Percentiles rank a stretch among this genome's conserved stretches.
phyloP scores from a whole-genome alignment of 306 rosid genomes.

The Phaseolus lunatus region DNA sequence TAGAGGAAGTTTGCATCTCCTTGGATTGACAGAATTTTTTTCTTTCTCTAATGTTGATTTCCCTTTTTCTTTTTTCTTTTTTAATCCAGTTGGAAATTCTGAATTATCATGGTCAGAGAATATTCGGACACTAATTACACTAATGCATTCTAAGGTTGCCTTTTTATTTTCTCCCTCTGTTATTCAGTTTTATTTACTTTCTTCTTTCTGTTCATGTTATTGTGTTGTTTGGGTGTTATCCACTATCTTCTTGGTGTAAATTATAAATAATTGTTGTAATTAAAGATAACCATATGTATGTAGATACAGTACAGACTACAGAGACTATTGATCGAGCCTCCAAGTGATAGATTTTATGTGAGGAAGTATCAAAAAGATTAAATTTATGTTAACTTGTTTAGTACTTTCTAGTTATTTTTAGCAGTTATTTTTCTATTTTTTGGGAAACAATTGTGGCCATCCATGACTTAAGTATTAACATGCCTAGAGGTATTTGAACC shows the following conservation, averaged over 20 bases:
- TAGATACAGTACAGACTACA: constrained; percentile 11
- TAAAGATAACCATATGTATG: neutral
- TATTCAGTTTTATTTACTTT: neutral
- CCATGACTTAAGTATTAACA: constrained; percentile 14
- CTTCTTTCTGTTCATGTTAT: neutral
- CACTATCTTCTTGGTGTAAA: neutral
- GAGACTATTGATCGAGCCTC: constrained; percentile 1
- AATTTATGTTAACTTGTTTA: neutral
- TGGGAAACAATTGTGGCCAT: constrained; percentile 19
- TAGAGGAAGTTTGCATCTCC: constrained; percentile 1
- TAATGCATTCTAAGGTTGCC: constrained; percentile 83
- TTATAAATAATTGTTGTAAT: neutral
- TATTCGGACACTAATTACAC: constrained; percentile 65
- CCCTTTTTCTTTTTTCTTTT: constrained; percentile 29
- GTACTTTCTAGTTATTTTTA: constrained; percentile 15
- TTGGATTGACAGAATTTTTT: constrained; percentile 8
- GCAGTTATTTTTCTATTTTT: constrained; percentile 14
- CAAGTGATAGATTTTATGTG: neutral
- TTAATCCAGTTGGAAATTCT: constrained; percentile 61
- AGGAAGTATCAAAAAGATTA: constrained; percentile 10
- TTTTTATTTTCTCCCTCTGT: constrained; percentile 32
- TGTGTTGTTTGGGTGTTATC: constrained; percentile 14
- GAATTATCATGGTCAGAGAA: constrained; percentile 49
- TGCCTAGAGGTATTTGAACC: constrained; percentile 27
- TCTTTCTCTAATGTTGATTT: constrained; percentile 19